Evolutionary conservation across 2,329 filamentous ascomycete species (phyloP).

Genomic region (Penicillium sp.): DNA sequence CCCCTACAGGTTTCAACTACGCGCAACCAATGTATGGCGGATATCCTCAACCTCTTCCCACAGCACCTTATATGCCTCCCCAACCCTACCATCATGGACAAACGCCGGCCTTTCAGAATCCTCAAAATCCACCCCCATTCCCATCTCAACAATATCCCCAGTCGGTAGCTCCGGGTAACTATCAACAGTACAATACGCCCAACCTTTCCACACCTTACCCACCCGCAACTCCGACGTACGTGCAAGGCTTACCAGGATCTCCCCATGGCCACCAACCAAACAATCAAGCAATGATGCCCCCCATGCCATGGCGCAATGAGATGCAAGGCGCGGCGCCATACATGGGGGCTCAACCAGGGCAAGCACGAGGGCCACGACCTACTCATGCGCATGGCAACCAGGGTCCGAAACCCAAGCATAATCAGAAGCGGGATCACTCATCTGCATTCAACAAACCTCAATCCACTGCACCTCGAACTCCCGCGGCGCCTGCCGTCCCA

Average conservation of each 20-base stretch:
- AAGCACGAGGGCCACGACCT: conserved; percentile 26
- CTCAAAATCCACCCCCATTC: conserved; percentile 22
- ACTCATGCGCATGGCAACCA: conserved; percentile 27
- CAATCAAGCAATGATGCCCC: conserved; percentile 52
- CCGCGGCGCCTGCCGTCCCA: conserved; percentile 46
- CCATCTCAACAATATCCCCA: conserved; percentile 30
- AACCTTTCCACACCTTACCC: conserved; percentile 26
- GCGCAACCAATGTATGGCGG: conserved; percentile 31
- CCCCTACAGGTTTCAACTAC: conserved; percentile 29
- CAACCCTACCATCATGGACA: conserved; percentile 29
- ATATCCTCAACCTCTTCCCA: conserved; percentile 30
- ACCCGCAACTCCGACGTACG: conserved; percentile 20
- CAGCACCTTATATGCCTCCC: conserved; percentile 27
- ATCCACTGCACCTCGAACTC: conserved; percentile 30
- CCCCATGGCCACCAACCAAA: conserved; percentile 25
- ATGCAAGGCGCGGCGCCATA: conserved; percentile 51
- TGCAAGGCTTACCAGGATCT: conserved; percentile 20
- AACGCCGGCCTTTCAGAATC: conserved; percentile 25
- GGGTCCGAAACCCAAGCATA: conserved; percentile 24
- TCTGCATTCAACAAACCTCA: conserved; percentile 40
- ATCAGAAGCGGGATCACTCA: conserved; percentile 40
- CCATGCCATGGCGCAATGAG: conserved; percentile 58
- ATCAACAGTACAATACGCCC: conserved; percentile 30
- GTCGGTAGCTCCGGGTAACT: conserved; percentile 25
- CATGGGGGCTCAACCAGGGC: conserved; percentile 36